Evolutionary conservation across 805 yeast species (phyloP).

Genomic region (Metschnikowia baotianmanensis): DNA sequence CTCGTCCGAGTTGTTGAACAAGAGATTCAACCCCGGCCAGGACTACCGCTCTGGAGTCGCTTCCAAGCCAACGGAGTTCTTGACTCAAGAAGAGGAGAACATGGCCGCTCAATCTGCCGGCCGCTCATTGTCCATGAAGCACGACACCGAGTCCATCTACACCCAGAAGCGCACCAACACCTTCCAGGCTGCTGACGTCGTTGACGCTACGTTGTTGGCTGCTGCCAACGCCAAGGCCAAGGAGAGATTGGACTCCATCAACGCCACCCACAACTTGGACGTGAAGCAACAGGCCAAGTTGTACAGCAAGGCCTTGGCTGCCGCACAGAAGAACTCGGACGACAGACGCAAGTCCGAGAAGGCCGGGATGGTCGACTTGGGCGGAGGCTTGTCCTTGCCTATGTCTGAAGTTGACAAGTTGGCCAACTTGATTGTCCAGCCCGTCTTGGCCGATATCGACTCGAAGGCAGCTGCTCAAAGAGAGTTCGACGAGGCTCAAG

Average conservation of each 20-base stretch:
- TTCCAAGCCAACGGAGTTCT: slow-evolving; percentile 27
- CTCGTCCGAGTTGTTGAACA: slow-evolving; percentile 38
- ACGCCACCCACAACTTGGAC: slow-evolving; percentile 26
- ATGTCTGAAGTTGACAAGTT: slow-evolving; percentile 73
- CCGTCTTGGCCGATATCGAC: slow-evolving; percentile 74
- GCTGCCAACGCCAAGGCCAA: slow-evolving; percentile 50
- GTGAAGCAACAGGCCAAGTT: slow-evolving; percentile 48
- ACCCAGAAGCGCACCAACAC: slow-evolving; percentile 30
- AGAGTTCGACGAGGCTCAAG: slow-evolving; percentile 38
- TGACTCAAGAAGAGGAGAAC: slow-evolving; percentile 40
- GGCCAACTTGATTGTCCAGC: slow-evolving; percentile 78
- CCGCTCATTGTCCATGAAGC: slow-evolving; percentile 51
- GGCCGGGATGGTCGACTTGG: slow-evolving; percentile 63
- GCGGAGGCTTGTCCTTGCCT: slow-evolving; percentile 83
- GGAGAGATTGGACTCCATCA: slow-evolving; percentile 34
- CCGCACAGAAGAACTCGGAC: slow-evolving; percentile 68
- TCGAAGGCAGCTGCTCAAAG: slow-evolving; percentile 71
- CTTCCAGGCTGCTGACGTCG: slow-evolving; percentile 42
- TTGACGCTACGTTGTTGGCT: slow-evolving; percentile 46
- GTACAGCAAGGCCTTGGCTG: slow-evolving; percentile 70
- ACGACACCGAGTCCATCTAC: slow-evolving; percentile 27
- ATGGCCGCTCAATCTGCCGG: slow-evolving; percentile 58
- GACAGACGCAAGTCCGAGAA: slow-evolving; percentile 52
- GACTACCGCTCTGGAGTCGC: slow-evolving; percentile 41
- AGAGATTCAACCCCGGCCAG: slow-evolving; percentile 41